Percentiles rank a stretch among this genome's conserved stretches.
These are phyloP conservation scores for Vitis vinifera DNA, from an alignment of 164 flowering plant genomes.

Conservation along the genomic window DNA sequence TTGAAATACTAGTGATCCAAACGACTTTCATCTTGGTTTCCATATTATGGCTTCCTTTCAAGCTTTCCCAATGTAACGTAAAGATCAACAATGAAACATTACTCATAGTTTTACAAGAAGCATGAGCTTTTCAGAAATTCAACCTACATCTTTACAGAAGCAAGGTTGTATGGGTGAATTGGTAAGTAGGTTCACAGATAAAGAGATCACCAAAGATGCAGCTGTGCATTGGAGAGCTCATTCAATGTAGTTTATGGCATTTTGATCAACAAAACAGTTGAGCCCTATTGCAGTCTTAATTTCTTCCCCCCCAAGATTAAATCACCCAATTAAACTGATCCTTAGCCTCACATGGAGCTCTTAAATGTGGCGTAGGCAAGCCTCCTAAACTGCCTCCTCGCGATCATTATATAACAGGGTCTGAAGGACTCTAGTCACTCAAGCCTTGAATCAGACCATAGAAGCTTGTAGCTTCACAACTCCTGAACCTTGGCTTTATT, in stretches of 20 bases:
- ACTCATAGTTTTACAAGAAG: neutral
- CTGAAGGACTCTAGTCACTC: neutral
- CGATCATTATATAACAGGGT: constrained; percentile 20
- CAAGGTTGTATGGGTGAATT: constrained; percentile 13
- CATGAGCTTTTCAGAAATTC: neutral
- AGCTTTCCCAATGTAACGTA: too few relatives aligned
- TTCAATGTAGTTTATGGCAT: constrained; percentile 33
- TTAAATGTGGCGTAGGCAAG: constrained; percentile 28
- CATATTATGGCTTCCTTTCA: too few relatives aligned
- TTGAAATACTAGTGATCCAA: too few relatives aligned
- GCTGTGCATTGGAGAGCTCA: constrained; percentile 44
- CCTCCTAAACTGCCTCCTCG: neutral
- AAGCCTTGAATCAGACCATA: neutral
- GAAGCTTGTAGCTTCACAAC: neutral
- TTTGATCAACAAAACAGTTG: constrained; percentile 9
- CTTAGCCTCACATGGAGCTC: constrained; percentile 44
- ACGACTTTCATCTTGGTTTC: too few relatives aligned
- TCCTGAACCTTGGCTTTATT: neutral
- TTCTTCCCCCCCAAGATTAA: constrained; percentile 3
- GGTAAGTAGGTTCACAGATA: constrained; percentile 9
- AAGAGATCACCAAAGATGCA: neutral
- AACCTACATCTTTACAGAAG: neutral
- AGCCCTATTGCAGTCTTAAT: constrained; percentile 14
- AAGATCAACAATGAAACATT: too few relatives aligned
- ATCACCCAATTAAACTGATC: constrained; percentile 13